Evolutionary conservation across 345 rosid genomes (phyloP).

Genomic region (Nephelium lappaceum): DNA sequence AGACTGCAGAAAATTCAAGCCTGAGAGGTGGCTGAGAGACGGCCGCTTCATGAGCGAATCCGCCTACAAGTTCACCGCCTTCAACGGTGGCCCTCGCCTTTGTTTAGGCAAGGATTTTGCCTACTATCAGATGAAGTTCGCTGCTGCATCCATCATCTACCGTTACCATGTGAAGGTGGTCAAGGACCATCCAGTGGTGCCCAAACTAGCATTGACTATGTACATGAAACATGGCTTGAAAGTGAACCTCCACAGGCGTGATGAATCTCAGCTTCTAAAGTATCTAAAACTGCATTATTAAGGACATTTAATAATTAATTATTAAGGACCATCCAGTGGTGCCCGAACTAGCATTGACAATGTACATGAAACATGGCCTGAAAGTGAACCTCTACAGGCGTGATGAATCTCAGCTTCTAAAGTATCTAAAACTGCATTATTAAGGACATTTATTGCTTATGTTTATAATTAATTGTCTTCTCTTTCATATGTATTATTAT

Average conservation of each 20-base stretch:
- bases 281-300: conserved; percentile 7
- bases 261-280: conserved; percentile 32
- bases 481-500: not conserved
- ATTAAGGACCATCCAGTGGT: too few relatives aligned
- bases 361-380: conserved; percentile 92
- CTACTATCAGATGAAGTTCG: conserved; percentile 86
- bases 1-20: conserved; percentile 78
- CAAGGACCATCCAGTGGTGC: conserved; percentile 55
- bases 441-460: not conserved
- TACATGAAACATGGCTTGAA: conserved; percentile 85
- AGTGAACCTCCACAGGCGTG: conserved; percentile 52
- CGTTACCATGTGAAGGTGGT: conserved; percentile 61
- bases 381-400: conserved; percentile 54
- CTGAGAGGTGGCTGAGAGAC: conserved; percentile 90
- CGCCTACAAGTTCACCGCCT: conserved; percentile 88
- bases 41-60: conserved; percentile 82
- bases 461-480: conserved; percentile 6
- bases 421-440: conserved; percentile 7
- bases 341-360: conserved; percentile 87
- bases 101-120: conserved; percentile 96
- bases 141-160: conserved; percentile 71
- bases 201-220: conserved; percentile 88
- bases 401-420: conserved; percentile 32
- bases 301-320: not conserved
- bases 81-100: conserved; percentile 93